Conservation (phyloP, 192 early-diverging fungal species). For the Helicostylum pulchrum region DNA sequence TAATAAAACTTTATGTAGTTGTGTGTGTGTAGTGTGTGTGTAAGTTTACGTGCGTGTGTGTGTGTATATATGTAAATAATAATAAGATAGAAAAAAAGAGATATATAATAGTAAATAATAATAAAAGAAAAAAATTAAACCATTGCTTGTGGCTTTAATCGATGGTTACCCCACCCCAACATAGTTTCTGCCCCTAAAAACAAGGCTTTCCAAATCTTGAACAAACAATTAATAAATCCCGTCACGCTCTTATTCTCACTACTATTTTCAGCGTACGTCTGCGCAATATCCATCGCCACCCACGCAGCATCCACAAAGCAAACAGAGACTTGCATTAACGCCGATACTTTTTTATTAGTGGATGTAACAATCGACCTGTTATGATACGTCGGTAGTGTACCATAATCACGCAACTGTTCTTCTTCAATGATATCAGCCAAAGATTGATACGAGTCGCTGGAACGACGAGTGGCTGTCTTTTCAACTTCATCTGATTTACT, state of each 20-base stretch:
- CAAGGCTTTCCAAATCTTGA: constrained; percentile 13
- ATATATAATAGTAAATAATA: too few relatives aligned
- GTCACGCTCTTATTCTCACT: background rate
- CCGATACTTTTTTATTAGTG: background rate
- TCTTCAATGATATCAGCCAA: constrained; percentile 6
- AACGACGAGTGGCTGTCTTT: background rate
- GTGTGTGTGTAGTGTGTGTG: too few relatives aligned
- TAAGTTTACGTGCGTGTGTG: too few relatives aligned
- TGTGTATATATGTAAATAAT: too few relatives aligned
- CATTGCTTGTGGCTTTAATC: background rate
- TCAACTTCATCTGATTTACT: constrained; percentile 11
- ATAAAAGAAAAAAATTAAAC: background rate
- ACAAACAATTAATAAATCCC: constrained; percentile 8
- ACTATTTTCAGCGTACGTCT: background rate
- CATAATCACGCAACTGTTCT: background rate
- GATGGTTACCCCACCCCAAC: background rate
- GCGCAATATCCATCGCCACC: constrained; percentile 7
- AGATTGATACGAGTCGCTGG: constrained; percentile 8
- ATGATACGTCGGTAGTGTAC: background rate
- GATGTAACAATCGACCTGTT: too few relatives aligned
- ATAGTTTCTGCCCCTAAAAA: constrained; percentile 16
- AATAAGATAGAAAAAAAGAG: too few relatives aligned
- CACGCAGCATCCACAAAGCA: constrained; percentile 5
- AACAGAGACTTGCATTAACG: background rate
- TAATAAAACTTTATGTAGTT: too few relatives aligned